Conservation (phyloP, 495 filamentous ascomycete genomes). For the Coniosporium apollinis region DNA sequence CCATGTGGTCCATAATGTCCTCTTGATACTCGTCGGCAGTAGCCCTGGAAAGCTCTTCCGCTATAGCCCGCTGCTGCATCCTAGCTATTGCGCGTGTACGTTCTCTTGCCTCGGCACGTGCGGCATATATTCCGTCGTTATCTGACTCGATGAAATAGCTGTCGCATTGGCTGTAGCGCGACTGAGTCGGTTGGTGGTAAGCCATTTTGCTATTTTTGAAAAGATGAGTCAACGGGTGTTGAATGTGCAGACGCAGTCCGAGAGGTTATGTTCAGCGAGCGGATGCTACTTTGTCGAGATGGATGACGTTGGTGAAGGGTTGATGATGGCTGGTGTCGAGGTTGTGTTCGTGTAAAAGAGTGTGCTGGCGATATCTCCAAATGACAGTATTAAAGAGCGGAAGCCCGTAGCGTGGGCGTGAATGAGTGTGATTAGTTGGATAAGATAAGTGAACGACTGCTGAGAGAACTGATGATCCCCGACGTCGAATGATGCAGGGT, state of each 20-base stretch:
- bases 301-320: conserved; percentile 6
- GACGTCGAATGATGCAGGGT: no score
- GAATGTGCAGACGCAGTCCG: conserved; percentile 1
- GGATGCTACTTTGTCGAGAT: conserved; percentile 26
- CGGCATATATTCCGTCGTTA: conserved; percentile 35
- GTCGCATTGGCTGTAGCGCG: conserved; percentile 35
- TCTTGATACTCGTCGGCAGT: conserved; percentile 81
- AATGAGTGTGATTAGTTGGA: conserved; percentile 5
- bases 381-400: conserved; percentile 13
- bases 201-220: no score
- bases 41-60: conserved; percentile 66
- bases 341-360: no score
- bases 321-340: conserved; percentile 5
- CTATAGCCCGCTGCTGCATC: conserved; percentile 66
- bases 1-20: conserved; percentile 83
- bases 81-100: conserved; percentile 55
- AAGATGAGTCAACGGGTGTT: no score
- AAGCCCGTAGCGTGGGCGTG: conserved; percentile 6
- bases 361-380: no score
- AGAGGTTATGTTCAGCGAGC: conserved; percentile 12
- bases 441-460: conserved; percentile 26
- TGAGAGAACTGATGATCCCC: no score
- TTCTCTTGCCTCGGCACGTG: conserved; percentile 37
- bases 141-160: conserved; percentile 73
- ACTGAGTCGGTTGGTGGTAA: conserved; percentile 15